Conservation (phyloP, 768 basidiomycete species). For the Clitopilus hobsonii region DNA sequence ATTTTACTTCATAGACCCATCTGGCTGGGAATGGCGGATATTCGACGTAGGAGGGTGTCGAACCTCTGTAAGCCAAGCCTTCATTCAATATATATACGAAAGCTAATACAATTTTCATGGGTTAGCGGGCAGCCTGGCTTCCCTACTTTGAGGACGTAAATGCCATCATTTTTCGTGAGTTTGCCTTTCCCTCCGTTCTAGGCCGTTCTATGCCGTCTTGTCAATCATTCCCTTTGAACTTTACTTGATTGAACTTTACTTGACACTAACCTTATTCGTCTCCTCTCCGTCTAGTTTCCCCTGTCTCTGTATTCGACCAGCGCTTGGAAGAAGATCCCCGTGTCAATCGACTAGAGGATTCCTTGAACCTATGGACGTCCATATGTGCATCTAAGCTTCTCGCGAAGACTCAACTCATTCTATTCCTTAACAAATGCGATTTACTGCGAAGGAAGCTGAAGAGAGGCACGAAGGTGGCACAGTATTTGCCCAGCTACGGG, state of each 20-base stretch:
- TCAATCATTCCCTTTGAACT: too few relatives aligned
- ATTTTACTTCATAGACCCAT: conserved; percentile 3
- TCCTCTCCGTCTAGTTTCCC: conserved; percentile 42
- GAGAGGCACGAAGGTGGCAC: conserved; percentile 50
- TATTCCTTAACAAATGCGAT: conserved; percentile 70
- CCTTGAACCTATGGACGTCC: conserved; percentile 65
- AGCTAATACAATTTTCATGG: conserved; percentile 5
- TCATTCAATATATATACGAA: background rate
- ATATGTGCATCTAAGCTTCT: conserved; percentile 65
- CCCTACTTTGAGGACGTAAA: conserved; percentile 78
- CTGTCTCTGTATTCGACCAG: conserved; percentile 79
- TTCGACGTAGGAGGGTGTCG: conserved; percentile 78
- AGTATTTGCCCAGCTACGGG: conserved; percentile 63
- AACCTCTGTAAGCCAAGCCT: conserved; percentile 42
- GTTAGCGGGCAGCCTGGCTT: conserved; percentile 73
- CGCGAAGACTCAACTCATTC: conserved; percentile 52
- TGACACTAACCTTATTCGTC: too few relatives aligned
- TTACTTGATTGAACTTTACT: too few relatives aligned
- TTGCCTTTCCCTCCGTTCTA: conserved; percentile 14
- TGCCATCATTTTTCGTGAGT: conserved; percentile 65
- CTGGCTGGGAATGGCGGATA: conserved; percentile 60
- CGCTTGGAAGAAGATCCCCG: conserved; percentile 62
- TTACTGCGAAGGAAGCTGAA: conserved; percentile 61
- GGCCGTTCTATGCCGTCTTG: too few relatives aligned
- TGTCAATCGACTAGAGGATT: conserved; percentile 73